phyloP scores from a whole-genome alignment of 768 basidiomycete species.

The Pholiota conissans region DNA sequence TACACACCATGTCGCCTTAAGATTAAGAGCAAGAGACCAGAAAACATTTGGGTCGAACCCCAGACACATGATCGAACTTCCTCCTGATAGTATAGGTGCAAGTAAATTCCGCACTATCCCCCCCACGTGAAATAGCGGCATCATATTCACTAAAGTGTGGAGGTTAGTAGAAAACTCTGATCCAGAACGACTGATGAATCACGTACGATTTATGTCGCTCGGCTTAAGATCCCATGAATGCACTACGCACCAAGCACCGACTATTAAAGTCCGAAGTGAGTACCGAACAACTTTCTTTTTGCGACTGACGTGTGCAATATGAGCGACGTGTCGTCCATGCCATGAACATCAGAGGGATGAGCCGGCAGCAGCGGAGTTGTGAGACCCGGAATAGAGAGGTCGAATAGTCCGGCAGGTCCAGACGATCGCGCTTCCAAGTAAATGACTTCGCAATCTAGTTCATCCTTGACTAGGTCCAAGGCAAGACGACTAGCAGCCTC shows the following conservation, averaged over 20 bases:
- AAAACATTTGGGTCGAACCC: slow-evolving; percentile 55
- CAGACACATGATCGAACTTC: slow-evolving; percentile 52
- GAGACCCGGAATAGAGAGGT: slow-evolving; percentile 31
- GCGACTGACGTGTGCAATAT: slow-evolving; percentile 63
- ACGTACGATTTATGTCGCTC: slow-evolving; percentile 47
- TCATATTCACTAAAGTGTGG: slow-evolving; percentile 38
- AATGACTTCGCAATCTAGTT: slow-evolving; percentile 40
- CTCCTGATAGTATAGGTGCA: slow-evolving; percentile 56
- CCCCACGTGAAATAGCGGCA: slow-evolving; percentile 63
- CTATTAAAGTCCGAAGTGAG: slow-evolving; percentile 39
- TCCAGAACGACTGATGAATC: neutral
- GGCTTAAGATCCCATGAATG: slow-evolving; percentile 40
- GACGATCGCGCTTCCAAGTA: slow-evolving; percentile 30
- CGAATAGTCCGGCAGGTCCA: slow-evolving; percentile 41
- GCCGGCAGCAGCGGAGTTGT: slow-evolving; percentile 7
- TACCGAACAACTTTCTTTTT: slow-evolving; percentile 52
- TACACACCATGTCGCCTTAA: slow-evolving; percentile 51
- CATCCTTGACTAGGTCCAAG: slow-evolving; percentile 28
- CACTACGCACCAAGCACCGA: slow-evolving; percentile 44
- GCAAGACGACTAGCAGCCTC: slow-evolving; percentile 41
- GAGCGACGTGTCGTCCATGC: slow-evolving; percentile 46
- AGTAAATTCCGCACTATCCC: slow-evolving; percentile 60
- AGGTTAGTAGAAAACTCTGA: slow-evolving; percentile 1
- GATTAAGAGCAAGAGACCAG: slow-evolving; percentile 39
- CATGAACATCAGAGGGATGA: slow-evolving; percentile 31